Evolutionary conservation across 306 rosid genomes (phyloP), one percentile per base, ranked within the genome.

Genomic region (Cucurbita pepo): DNA sequence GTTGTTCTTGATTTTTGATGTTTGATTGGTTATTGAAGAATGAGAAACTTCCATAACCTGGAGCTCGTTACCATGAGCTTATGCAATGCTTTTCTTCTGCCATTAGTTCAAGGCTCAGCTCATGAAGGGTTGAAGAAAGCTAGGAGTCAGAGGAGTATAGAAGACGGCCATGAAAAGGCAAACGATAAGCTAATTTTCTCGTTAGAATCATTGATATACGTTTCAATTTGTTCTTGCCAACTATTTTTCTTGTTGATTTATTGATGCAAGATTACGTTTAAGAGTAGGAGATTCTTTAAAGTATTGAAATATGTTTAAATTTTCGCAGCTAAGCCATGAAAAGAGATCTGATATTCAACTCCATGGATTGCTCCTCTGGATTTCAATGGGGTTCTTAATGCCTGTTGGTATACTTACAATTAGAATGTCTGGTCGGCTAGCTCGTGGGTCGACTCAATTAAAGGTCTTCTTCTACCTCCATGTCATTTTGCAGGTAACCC

Each of bases 331-430:
- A 66, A 90, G 88, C 78, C 76, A 82, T 75, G 85, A 75, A 74
- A 85, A 82, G 79, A 76, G 77, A 77, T 78, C 80, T 34, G 95
- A 89, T 73, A 86, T 94, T 45, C 73, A 83, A 80, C 10, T 90
- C 71, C 98, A 90, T 85, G 98, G 96, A 70, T 34, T 90, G 48
- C 91, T 94, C 53, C 77, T 86, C n/a, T 94, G 98, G 98, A 82
- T 81, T 78, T 94, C 98, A 65, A 75, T 89, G 57, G 97, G 98
- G 40, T 78, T 94, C 51, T 76, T 94, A 19, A 77, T 94, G 92
- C 98, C 98, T 74, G 56, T 79, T 73, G 98, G 97, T 15, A 89
- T 94, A 79, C 90, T 94, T 51, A 56, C 77, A 18, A 82, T 88
- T 12, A 87, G 97, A 89, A 81, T 85, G 45, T 89, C 87, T 10